Evolutionary conservation across 1,284 basidiomycete genomes (phyloP), one percentile per base, ranked within the genome.

Genomic region (Acaromyces ingoldii): DNA sequence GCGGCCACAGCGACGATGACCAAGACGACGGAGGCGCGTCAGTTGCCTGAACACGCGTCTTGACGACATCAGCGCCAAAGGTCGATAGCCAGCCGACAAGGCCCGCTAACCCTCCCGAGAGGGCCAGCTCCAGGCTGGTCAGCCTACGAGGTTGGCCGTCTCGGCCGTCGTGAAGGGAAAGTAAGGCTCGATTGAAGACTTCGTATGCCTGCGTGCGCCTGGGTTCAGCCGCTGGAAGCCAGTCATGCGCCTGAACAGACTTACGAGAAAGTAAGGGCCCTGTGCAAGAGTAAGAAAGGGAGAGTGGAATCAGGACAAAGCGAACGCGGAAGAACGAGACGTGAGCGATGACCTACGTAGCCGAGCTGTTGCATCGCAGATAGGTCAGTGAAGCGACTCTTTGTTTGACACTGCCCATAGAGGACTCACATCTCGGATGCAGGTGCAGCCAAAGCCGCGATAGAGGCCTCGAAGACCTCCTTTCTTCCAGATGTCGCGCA

Each of bases 51-150:
- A 72, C 60, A 19, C 62, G 57, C 24, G 70, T 72, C 53, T 72
- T 72, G 60, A 72, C 40, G 21, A 63, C 63, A 44, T 72, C 70
- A 11, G 59, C 61, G 57, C 64, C 64, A 47, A 71, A 72, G 3
- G 70, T 72, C 45, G 58, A 61, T 2, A 69, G 24, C 70, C 70
- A 72, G 2, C 55, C 68, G 4, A 72, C 53, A 4, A 71, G 55
- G 7, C 70, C 70, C 0, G 70, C 70, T 4, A 65, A 13, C 0
- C 58, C 68, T 1, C 70, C 70, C 15, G 66, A 60, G 11, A 67
- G 15, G 7, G 68, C 67, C 42, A 70, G 52, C 26, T 70, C 67
- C 2, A 57, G 10, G 29, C 59, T 60, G 34, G 30, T 53, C 19
- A 63, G 47, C 34, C 42, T 26, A 4, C 36, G 6, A n/a, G n/a